Evolutionary conservation across 106 monocot genomes (phyloP).

Genomic region (Acorus calamus): DNA sequence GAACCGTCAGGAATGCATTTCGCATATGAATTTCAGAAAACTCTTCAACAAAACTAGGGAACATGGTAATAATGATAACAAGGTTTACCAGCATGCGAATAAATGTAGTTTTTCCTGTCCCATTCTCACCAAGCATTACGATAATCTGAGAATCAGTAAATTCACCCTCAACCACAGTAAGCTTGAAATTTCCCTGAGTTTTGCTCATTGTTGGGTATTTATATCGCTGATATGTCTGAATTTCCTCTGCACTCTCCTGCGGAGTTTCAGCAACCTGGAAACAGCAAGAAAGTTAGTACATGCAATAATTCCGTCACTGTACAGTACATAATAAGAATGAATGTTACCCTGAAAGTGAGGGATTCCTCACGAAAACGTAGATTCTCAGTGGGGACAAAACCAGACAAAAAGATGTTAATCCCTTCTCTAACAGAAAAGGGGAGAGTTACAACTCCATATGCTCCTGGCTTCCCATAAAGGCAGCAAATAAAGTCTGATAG

Average conservation of each 20-base stretch:
- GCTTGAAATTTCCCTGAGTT: slow-evolving; percentile 89
- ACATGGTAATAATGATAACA: too few relatives aligned
- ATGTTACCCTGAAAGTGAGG: slow-evolving; percentile 75
- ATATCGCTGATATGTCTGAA: slow-evolving; percentile 89
- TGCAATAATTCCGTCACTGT: too few relatives aligned
- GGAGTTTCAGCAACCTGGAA: slow-evolving; percentile 89
- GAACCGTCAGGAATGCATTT: neutral
- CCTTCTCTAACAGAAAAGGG: slow-evolving; percentile 98
- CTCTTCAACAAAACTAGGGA: too few relatives aligned
- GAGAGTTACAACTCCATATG: slow-evolving; percentile 97
- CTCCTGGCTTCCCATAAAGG: slow-evolving; percentile 95
- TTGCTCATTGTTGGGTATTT: slow-evolving; percentile 90
- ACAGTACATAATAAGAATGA: too few relatives aligned
- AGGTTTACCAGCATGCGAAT: slow-evolving; percentile 91
- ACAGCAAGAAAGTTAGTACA: neutral
- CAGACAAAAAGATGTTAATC: slow-evolving; percentile 97
- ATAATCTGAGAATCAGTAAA: slow-evolving; percentile 99
- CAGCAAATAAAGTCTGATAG: slow-evolving; percentile 98
- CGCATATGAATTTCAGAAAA: neutral
- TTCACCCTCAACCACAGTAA: slow-evolving; percentile 76
- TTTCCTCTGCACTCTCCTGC: slow-evolving; percentile 95
- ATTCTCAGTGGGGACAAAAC: slow-evolving; percentile 93
- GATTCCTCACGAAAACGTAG: slow-evolving; percentile 89
- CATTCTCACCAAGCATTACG: slow-evolving; percentile 99
- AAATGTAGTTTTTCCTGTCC: slow-evolving; percentile 98